Conservation (phyloP, 768 basidiomycete genomes). For the Suillus occidentalis region DNA sequence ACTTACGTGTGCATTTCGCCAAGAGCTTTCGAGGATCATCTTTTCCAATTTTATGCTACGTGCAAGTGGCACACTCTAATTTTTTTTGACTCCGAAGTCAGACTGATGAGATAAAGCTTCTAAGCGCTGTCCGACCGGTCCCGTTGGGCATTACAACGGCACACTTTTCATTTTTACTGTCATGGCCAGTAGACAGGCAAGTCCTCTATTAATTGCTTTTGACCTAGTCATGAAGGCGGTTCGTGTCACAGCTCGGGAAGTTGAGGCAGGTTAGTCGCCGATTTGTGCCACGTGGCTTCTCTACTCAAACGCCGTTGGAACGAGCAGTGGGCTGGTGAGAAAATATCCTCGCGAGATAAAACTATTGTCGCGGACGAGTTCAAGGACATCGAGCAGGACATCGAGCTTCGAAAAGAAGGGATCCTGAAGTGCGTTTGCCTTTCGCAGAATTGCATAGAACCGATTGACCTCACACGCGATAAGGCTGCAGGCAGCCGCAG, state of each 20-base stretch:
- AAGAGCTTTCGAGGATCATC: background rate
- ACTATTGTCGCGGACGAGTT: conserved; percentile 77
- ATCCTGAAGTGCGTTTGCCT: conserved; percentile 56
- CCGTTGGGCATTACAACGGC: background rate
- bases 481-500: conserved; percentile 73
- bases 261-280: conserved; percentile 61
- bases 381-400: conserved; percentile 76
- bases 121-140: background rate
- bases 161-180: conserved; percentile 9
- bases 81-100: conserved; percentile 15
- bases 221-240: background rate
- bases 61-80: conserved; percentile 5
- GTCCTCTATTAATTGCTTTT: conserved; percentile 13
- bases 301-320: conserved; percentile 21
- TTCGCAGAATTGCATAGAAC: background rate
- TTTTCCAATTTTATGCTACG: conserved; percentile 6
- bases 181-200: conserved; percentile 71
- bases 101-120: conserved; percentile 18
- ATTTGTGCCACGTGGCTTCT: conserved; percentile 8
- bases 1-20: background rate
- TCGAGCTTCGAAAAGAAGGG: conserved; percentile 77
- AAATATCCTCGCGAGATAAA: conserved; percentile 83
- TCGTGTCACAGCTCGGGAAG: conserved; percentile 61
- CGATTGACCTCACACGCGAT: background rate
- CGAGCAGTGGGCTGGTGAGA: conserved; percentile 84